phyloP scores from a whole-genome alignment of 805 yeast genomes.

The Wickerhamiella galacta region DNA sequence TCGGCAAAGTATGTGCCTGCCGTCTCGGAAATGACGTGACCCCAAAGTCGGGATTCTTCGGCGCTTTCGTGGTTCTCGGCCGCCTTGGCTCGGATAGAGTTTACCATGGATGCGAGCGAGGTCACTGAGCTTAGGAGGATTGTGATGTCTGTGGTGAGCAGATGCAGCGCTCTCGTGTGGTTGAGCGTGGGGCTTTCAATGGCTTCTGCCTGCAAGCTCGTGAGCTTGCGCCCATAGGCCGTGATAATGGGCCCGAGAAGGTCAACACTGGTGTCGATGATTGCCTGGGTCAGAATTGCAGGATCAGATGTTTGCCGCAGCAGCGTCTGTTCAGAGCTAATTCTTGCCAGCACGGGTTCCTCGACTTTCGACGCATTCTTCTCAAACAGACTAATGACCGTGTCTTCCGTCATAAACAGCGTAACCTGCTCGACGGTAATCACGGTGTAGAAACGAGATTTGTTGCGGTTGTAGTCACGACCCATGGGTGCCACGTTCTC shows the following conservation, averaged over 20 bases:
- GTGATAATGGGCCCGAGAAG: constrained; percentile 35
- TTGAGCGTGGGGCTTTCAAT: constrained; percentile 32
- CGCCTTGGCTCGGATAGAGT: constrained; percentile 23
- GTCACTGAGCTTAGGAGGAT: constrained; percentile 30
- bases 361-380: constrained; percentile 38
- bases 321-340: constrained; percentile 30
- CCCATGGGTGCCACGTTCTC: no score
- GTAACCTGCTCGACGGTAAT: constrained; percentile 44
- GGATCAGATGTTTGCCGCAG: constrained; percentile 36
- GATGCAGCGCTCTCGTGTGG: constrained; percentile 36
- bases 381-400: constrained; percentile 41
- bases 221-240: constrained; percentile 33
- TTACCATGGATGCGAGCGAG: constrained; percentile 32
- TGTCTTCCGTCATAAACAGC: constrained; percentile 29
- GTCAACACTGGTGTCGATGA: constrained; percentile 40
- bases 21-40: constrained; percentile 15
- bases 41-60: neutral
- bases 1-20: constrained; percentile 36
- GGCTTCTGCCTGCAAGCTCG: constrained; percentile 36
- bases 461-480: no score
- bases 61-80: neutral
- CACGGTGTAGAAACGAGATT: constrained; percentile 7
- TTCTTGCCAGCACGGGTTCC: constrained; percentile 33
- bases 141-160: constrained; percentile 37
- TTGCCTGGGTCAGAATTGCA: constrained; percentile 35